Percentiles rank a stretch among this genome's conserved stretches.
Evolutionary conservation across 306 rosid species (phyloP).

Genomic region (Carpinus viminea): DNA sequence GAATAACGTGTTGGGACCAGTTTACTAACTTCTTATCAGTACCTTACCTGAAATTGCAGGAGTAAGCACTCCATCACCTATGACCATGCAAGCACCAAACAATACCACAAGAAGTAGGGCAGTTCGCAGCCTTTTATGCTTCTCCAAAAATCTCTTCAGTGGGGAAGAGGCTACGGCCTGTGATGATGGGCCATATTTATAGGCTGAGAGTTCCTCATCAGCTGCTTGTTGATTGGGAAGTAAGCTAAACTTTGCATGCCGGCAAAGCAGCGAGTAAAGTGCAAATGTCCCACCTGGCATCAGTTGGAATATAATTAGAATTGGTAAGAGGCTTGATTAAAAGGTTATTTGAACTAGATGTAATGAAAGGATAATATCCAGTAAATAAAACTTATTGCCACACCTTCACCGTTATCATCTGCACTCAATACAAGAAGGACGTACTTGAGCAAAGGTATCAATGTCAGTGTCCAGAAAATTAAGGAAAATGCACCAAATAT

Average conservation of each 20-base stretch:
- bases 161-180: conserved; percentile 49
- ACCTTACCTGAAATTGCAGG: conserved; percentile 85
- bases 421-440: conserved; percentile 78
- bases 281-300: conserved; percentile 84
- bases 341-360: background rate
- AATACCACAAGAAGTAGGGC: conserved; percentile 71
- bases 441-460: conserved; percentile 72
- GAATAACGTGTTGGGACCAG: background rate
- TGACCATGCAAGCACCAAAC: conserved; percentile 87
- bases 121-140: conserved; percentile 67
- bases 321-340: conserved; percentile 5
- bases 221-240: conserved; percentile 94
- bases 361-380: background rate
- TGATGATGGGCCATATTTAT: conserved; percentile 78
- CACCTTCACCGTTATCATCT: conserved; percentile 88
- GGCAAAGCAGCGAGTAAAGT: conserved; percentile 80
- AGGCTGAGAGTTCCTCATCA: conserved; percentile 81
- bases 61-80: conserved; percentile 88
- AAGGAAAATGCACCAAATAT: conserved; percentile 82
- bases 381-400: conserved; percentile 3
- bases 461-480: conserved; percentile 81
- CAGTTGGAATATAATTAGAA: conserved; percentile 26
- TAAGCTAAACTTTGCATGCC: conserved; percentile 80
- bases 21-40: conserved; percentile 9
- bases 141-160: conserved; percentile 72